A percentile compares a stretch with the other conserved stretches of the same genome.
Evolutionary conservation across 345 rosid species (phyloP).

Genomic region (Salix exigua): DNA sequence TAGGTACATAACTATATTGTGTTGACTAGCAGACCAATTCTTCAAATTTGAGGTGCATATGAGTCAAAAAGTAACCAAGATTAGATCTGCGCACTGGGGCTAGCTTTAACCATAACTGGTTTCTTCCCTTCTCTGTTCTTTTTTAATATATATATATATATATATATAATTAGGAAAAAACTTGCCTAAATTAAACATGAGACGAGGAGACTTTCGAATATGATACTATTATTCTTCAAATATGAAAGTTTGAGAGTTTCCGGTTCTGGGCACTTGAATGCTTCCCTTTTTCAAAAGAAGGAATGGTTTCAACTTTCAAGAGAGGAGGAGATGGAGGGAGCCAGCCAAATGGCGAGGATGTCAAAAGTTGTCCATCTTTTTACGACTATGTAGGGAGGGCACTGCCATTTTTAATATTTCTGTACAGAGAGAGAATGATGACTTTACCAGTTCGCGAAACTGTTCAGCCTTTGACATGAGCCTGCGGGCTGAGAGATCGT

Average conservation of each 20-base stretch:
- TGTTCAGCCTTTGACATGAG: constrained; percentile 22
- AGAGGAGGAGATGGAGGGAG: constrained; percentile 16
- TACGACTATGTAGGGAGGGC: constrained; percentile 16
- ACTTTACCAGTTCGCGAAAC: constrained; percentile 22
- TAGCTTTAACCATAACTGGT: background rate
- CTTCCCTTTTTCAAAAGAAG: constrained; percentile 11
- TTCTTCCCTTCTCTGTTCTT: background rate
- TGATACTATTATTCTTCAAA: constrained; percentile 1
- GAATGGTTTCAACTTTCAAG: constrained; percentile 8
- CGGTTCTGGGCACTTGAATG: constrained; percentile 19
- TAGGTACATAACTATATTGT: background rate
- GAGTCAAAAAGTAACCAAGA: background rate
- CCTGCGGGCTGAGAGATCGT: background rate
- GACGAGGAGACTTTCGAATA: constrained; percentile 7
- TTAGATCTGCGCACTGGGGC: background rate
- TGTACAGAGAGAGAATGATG: background rate
- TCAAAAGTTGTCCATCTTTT: constrained; percentile 22
- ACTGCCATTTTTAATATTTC: background rate
- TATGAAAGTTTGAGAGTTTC: constrained; percentile 16
- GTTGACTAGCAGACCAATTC: background rate
- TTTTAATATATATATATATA: background rate
- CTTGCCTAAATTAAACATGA: background rate
- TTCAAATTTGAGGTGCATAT: background rate
- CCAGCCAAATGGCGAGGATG: constrained; percentile 25
- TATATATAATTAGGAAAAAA: background rate